Percentiles rank a stretch among this genome's conserved stretches.
These are phyloP conservation scores for Eucalyptus pauciflora DNA, from an alignment of 345 rosid species.

Conservation along the genomic window DNA sequence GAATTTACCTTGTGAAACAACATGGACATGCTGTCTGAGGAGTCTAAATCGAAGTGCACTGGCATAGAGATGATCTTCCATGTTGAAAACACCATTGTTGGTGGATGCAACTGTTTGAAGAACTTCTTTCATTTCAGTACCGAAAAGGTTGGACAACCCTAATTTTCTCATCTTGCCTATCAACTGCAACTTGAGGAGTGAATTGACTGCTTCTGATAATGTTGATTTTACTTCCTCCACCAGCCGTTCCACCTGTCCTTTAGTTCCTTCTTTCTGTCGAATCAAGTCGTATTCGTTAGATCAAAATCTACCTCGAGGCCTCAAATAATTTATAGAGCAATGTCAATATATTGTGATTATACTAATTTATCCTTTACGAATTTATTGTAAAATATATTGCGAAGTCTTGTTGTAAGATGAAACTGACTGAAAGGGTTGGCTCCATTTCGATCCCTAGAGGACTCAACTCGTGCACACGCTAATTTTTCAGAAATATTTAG, in stretches of 20 bases:
- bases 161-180: conserved; percentile 21
- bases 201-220: conserved; percentile 5
- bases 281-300: background rate
- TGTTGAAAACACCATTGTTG: background rate
- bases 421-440: background rate
- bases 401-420: background rate
- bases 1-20: conserved; percentile 24
- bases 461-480: background rate
- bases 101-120: background rate
- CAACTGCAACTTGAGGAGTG: conserved; percentile 14
- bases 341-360: background rate
- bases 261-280: conserved; percentile 10
- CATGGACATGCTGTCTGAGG: conserved; percentile 28
- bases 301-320: background rate
- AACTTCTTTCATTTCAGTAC: conserved; percentile 13
- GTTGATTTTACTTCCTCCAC: conserved; percentile 5
- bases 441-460: background rate
- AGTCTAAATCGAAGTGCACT: conserved; percentile 28
- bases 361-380: background rate
- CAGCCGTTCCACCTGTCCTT: background rate
- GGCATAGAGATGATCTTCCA: conserved; percentile 7
- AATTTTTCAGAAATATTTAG: background rate
- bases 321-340: background rate
- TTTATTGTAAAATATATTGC: background rate
- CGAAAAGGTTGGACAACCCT: conserved; percentile 15